phyloP scores from a whole-genome alignment of 345 rosid genomes.

The Pseudoturritis turrita region DNA sequence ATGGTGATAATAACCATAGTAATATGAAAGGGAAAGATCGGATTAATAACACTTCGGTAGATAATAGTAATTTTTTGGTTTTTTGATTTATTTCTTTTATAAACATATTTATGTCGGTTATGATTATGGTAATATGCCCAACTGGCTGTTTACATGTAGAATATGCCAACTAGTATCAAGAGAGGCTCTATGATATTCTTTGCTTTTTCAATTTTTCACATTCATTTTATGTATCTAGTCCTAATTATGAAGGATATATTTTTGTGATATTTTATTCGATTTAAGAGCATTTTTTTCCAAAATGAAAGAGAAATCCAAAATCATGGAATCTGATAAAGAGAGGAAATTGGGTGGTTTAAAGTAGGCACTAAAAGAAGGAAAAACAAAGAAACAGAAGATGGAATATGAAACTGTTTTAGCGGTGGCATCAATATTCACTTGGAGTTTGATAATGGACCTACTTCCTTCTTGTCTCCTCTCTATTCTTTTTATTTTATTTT shows the following conservation, averaged over 20 bases:
- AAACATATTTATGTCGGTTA: not conserved
- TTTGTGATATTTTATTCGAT: not conserved
- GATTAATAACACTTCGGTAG: not conserved
- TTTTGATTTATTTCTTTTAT: not conserved
- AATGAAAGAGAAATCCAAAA: not conserved
- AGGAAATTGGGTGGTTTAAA: not conserved
- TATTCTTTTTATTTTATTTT: not conserved
- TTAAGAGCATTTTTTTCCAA: not conserved
- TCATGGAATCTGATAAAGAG: not conserved
- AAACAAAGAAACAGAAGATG: not conserved
- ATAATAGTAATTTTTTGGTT: not conserved
- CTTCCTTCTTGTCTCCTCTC: not conserved
- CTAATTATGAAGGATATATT: not conserved
- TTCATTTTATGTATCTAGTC: not conserved
- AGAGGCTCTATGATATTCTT: not conserved
- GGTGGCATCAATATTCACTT: slow-evolving; percentile 11
- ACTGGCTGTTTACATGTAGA: not conserved
- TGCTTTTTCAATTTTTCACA: not conserved
- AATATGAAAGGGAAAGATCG: not conserved
- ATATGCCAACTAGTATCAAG: not conserved
- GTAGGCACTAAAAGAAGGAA: not conserved
- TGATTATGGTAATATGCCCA: not conserved
- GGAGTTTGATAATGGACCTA: not conserved
- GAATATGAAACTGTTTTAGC: not conserved
- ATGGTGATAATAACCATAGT: not conserved